phyloP scores from a whole-genome alignment of 2,329 filamentous ascomycete genomes.

The Diaporthe aspalathi region DNA sequence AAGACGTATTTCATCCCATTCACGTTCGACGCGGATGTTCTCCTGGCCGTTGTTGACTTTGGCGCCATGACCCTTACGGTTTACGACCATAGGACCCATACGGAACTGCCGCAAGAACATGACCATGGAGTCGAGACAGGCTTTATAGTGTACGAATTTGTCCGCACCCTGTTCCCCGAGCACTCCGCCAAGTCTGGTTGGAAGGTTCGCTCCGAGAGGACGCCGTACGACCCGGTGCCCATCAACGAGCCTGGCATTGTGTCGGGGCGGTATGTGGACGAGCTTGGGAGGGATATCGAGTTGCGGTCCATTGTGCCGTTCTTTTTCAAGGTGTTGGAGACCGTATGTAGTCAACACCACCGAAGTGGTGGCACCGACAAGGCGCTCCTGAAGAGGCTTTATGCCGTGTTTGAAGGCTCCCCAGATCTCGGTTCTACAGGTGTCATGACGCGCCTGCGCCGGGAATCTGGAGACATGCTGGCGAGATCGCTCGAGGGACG shows the following conservation, averaged over 20 bases:
- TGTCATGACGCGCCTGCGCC: not conserved
- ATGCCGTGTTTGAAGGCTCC: not conserved
- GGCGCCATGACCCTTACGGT: not conserved
- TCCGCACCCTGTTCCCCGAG: not conserved
- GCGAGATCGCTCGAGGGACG: not conserved
- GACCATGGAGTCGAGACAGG: not conserved
- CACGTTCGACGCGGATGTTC: not conserved
- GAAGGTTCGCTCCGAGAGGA: not conserved
- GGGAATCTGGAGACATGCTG: not conserved
- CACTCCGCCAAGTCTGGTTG: not conserved
- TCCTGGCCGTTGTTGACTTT: not conserved
- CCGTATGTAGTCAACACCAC: not conserved
- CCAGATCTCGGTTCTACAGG: too few species aligned
- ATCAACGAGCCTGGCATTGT: not conserved
- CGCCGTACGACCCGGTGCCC: not conserved
- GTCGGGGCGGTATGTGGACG: not conserved
- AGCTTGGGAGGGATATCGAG: not conserved
- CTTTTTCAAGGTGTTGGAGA: conserved; percentile 1
- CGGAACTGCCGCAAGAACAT: too few species aligned
- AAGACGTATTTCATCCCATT: conserved; percentile 9
- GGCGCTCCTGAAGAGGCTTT: not conserved
- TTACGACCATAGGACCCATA: not conserved
- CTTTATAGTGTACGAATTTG: not conserved
- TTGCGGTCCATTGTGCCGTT: conserved; percentile 3
- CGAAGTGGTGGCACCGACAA: not conserved